Evolutionary conservation across 2,329 filamentous ascomycete species (phyloP), one percentile per base, ranked within the genome.

Genomic region (Huntiella decipiens): DNA sequence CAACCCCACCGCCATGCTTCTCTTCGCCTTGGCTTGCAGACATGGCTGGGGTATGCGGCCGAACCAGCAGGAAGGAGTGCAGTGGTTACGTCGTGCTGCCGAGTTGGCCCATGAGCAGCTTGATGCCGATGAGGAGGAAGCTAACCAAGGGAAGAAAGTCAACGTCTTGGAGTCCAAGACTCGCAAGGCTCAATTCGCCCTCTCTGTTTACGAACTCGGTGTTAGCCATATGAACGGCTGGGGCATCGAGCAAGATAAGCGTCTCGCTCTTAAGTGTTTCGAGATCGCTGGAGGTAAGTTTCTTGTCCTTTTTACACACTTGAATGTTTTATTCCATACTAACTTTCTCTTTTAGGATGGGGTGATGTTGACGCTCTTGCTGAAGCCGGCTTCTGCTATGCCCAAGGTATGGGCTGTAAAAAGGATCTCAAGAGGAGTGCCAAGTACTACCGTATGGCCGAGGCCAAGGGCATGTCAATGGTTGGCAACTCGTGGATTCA

Each of bases 401-500:
- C 86, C 1, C 79, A 96, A 58, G 91, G 87, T 6, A 68, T 94
- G 45, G 91, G 91, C 4, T 92, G 83, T 60, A 94, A 91, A 68
- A 98, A 96, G 63, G 83, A 96, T 58, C 66, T 95, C 58, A 95
- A 86, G 66, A 95, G 87, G 64, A 88, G 84, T 43, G 88, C 91
- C 49, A 82, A 76, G 51, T 85, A 91, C 56, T 96, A 96, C 60
- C 79, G 91, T 16, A 71, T 79, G 66, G 91, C 91, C 4, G 91
- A 94, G 60, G 77, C 80, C 17, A 91, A 91, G 63, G 91, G 91
- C 5, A 87, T 95, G 69, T 93, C 77, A 61, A 96, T 96, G 86
- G 81, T 94, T 47, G 91, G 91, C 46, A 96, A 96, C 60, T 95
- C 86, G 67, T 98, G 91, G 88, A 96, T 96, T 54, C 87, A 95